phyloP scores from a whole-genome alignment of 2,329 filamentous ascomycete species.

The Zasmidium cellare region DNA sequence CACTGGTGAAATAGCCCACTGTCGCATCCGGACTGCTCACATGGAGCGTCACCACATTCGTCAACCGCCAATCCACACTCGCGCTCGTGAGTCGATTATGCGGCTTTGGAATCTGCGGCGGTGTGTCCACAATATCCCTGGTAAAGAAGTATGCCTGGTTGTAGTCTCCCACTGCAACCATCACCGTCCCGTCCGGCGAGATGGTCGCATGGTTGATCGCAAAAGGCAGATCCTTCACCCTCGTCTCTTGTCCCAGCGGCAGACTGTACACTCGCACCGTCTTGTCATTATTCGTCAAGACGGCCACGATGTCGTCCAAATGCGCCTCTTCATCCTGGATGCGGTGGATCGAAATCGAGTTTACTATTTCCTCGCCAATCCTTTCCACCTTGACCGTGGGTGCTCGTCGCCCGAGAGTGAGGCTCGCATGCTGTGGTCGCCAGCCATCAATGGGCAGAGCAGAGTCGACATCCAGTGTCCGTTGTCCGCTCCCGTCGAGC shows the following conservation, averaged over 20 bases:
- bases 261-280: constrained; percentile 83
- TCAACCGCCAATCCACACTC: constrained; percentile 41
- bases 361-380: constrained; percentile 65
- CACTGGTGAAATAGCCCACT: constrained; percentile 71
- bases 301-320: constrained; percentile 60
- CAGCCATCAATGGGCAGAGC: constrained; percentile 54
- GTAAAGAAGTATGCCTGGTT: constrained; percentile 82
- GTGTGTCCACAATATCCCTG: constrained; percentile 40
- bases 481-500: constrained; percentile 45
- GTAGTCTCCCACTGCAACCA: constrained; percentile 85
- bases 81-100: constrained; percentile 37
- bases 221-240: constrained; percentile 73
- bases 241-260: constrained; percentile 65
- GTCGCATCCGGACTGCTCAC: constrained; percentile 38
- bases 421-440: constrained; percentile 6
- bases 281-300: constrained; percentile 87
- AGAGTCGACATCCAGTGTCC: constrained; percentile 56
- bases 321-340: constrained; percentile 53
- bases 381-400: constrained; percentile 57
- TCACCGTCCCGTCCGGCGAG: constrained; percentile 78
- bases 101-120: constrained; percentile 39
- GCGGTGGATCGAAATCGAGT: constrained; percentile 65
- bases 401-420: constrained; percentile 7
- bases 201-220: constrained; percentile 94
- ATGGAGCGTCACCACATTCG: constrained; percentile 44